These are phyloP conservation scores for Kodamaea neixiangensis DNA, from an alignment of 805 yeast genomes.

Conservation along the genomic window DNA sequence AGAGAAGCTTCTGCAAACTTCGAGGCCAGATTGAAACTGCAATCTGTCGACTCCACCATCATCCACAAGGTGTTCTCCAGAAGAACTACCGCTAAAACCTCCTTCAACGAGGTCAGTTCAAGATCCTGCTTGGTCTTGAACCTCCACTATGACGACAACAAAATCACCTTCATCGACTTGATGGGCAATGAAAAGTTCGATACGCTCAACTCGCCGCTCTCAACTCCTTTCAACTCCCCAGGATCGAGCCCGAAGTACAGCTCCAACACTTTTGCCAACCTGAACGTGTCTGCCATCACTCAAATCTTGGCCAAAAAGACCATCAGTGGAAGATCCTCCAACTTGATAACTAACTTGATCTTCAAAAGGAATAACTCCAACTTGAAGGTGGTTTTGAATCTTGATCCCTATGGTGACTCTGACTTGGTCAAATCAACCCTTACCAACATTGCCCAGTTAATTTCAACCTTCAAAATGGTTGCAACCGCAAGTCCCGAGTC, in stretches of 20 bases:
- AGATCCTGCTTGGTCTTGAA: conserved; percentile 30
- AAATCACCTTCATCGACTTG: conserved; percentile 27
- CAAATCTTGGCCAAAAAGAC: conserved; percentile 21
- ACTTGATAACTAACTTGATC: conserved; percentile 28
- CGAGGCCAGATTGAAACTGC: conserved; percentile 18
- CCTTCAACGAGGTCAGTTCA: conserved; percentile 21
- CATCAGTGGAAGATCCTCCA: conserved; percentile 24
- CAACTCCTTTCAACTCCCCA: neutral
- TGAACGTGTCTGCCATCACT: conserved; percentile 30
- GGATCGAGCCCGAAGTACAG: conserved; percentile 4
- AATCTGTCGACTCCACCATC: neutral
- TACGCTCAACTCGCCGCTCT: conserved; percentile 1
- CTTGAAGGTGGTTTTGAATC: conserved; percentile 26
- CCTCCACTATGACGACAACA: conserved; percentile 20
- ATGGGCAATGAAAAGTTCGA: conserved; percentile 33
- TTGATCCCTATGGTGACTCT: conserved; percentile 28
- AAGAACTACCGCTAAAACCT: conserved; percentile 23
- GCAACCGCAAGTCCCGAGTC: conserved; percentile 2
- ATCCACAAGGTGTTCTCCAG: conserved; percentile 18
- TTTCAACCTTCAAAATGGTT: conserved; percentile 20
- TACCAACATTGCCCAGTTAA: conserved; percentile 24
- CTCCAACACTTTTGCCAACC: conserved; percentile 28
- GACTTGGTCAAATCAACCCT: conserved; percentile 28
- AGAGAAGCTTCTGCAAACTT: conserved; percentile 14
- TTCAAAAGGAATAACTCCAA: conserved; percentile 19